Evolutionary conservation across 2,329 filamentous ascomycete species (phyloP).

Genomic region (Sarocladium oryzae): DNA sequence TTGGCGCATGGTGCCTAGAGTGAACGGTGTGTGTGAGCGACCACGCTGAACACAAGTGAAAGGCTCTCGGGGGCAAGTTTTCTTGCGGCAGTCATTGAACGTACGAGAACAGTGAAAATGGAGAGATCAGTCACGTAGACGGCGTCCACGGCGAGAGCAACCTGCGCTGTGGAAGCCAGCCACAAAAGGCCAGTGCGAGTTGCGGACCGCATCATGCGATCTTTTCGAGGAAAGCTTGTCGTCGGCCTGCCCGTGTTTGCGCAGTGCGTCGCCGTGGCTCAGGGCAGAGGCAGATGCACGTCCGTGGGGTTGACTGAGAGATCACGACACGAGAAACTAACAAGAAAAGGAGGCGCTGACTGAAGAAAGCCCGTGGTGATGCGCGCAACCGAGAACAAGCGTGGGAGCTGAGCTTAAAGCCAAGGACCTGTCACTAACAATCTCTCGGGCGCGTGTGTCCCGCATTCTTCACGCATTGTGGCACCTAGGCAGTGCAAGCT

Average conservation of each 20-base stretch:
- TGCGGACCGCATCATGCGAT: constrained; percentile 10
- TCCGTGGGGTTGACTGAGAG: not conserved
- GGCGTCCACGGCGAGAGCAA: constrained; percentile 18
- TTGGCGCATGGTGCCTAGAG: constrained; percentile 43
- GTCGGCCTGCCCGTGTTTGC: no score
- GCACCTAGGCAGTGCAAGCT: no score
- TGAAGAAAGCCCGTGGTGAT: not conserved
- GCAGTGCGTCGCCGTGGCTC: no score
- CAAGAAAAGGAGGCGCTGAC: not conserved
- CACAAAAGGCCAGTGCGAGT: constrained; percentile 16
- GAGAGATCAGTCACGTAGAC: constrained; percentile 39
- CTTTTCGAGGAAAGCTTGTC: not conserved
- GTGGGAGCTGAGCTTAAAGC: no score
- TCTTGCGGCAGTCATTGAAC: no score
- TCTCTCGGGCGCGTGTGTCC: no score
- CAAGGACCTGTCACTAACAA: no score
- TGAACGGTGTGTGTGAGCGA: constrained; percentile 6
- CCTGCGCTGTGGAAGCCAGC: constrained; percentile 7
- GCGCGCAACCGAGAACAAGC: not conserved
- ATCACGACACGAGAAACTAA: not conserved
- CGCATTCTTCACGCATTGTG: not conserved
- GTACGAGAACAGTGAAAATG: constrained; percentile 35
- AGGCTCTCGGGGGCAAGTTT: no score
- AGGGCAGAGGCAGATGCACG: no score
- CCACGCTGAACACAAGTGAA: no score